Evolutionary conservation across 495 filamentous ascomycete genomes (phyloP).

Genomic region (Penicillium ucsense): DNA sequence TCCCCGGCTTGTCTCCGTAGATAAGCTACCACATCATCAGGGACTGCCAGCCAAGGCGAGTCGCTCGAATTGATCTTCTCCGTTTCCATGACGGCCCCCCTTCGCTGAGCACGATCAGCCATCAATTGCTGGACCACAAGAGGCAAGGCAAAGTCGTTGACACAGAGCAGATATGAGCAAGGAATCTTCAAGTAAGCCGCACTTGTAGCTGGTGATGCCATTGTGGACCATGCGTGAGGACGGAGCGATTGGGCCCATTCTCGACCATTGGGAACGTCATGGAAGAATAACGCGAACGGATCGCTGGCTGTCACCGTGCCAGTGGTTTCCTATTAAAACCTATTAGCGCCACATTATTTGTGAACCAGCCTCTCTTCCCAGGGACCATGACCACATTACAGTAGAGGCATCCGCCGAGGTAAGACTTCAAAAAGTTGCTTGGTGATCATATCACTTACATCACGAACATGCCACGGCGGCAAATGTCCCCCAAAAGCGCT

Average conservation of each 20-base stretch:
- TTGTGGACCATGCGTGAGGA: conserved; percentile 25
- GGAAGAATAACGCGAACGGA: conserved; percentile 24
- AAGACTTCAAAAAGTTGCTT: too few species aligned
- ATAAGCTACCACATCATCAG: conserved; percentile 15
- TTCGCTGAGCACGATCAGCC: conserved; percentile 22
- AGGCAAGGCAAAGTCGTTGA: conserved; percentile 28
- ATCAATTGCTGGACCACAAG: conserved; percentile 28
- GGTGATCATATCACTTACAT: conserved; percentile 17
- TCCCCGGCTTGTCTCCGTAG: conserved; percentile 13
- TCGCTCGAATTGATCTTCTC: conserved; percentile 23
- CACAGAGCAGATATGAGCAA: conserved; percentile 24
- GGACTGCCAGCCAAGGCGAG: conserved; percentile 24
- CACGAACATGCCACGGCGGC: conserved; percentile 25
- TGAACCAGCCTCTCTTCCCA: too few species aligned
- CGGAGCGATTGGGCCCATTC: conserved; percentile 22
- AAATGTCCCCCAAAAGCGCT: conserved; percentile 23
- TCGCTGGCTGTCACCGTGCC: conserved; percentile 20
- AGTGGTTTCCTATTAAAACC: conserved; percentile 10
- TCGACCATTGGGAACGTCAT: conserved; percentile 27
- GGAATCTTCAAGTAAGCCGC: conserved; percentile 22
- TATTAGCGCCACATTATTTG: neutral
- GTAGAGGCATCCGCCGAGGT: too few species aligned
- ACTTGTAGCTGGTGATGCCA: conserved; percentile 21
- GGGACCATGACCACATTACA: too few species aligned
- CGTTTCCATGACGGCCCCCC: conserved; percentile 20